These are phyloP conservation scores for Tricholoma furcatifolium DNA, from an alignment of 768 basidiomycete genomes.

Conservation along the genomic window DNA sequence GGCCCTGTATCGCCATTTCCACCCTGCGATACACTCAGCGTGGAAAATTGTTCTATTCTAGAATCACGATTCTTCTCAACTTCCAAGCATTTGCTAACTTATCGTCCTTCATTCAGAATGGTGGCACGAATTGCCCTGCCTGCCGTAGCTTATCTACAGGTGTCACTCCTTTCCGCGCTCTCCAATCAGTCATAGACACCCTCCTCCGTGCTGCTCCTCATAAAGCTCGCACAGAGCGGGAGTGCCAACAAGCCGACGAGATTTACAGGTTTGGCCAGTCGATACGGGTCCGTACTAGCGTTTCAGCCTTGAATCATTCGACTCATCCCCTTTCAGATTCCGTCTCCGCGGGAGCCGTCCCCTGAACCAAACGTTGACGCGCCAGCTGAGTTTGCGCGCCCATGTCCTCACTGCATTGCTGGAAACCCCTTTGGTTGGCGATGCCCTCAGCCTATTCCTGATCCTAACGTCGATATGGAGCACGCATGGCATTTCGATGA, in stretches of 20 bases:
- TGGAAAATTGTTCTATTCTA: not conserved
- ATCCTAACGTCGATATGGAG: conserved; percentile 66
- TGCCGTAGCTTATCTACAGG: conserved; percentile 70
- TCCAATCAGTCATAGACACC: conserved; percentile 72
- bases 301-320: conserved; percentile 6
- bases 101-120: conserved; percentile 53
- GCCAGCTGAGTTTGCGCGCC: conserved; percentile 64
- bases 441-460: conserved; percentile 78
- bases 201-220: conserved; percentile 71
- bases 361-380: conserved; percentile 73
- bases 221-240: conserved; percentile 63
- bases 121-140: conserved; percentile 81
- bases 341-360: conserved; percentile 70
- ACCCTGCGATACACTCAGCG: not conserved
- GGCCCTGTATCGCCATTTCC: conserved; percentile 7
- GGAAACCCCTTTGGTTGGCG: conserved; percentile 77
- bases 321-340: conserved; percentile 49
- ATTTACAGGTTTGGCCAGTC: conserved; percentile 62
- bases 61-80: too few relatives aligned
- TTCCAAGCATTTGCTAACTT: conserved; percentile 5
- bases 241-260: conserved; percentile 81
- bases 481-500: conserved; percentile 78
- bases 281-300: conserved; percentile 49
- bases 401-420: conserved; percentile 74
- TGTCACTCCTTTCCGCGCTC: conserved; percentile 69